phyloP scores from a whole-genome alignment of 306 rosid species.

The Herpetospermum pedunculosum region DNA sequence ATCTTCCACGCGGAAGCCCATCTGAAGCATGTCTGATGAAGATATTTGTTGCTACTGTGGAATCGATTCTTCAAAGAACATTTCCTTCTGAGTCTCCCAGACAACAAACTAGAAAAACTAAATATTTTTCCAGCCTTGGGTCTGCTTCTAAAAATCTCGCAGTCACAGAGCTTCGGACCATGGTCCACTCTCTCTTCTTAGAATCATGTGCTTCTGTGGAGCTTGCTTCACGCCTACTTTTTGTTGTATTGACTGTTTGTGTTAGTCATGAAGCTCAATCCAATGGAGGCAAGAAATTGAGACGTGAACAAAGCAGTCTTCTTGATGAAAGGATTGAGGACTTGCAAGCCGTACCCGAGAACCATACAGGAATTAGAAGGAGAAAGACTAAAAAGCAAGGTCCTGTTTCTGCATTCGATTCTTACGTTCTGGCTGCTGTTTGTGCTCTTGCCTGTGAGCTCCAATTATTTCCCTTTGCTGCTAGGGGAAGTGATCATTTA shows the following conservation, averaged over 20 bases:
- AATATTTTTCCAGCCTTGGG: constrained; percentile 54
- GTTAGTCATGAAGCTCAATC: constrained; percentile 92
- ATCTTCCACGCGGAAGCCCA: constrained; percentile 98
- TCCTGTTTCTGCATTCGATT: constrained; percentile 89
- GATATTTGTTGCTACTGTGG: constrained; percentile 94
- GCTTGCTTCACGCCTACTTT: constrained; percentile 87
- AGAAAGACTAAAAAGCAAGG: constrained; percentile 68
- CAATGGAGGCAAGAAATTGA: constrained; percentile 60
- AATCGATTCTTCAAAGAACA: constrained; percentile 88
- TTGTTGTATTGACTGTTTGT: constrained; percentile 90
- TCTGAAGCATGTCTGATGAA: constrained; percentile 98
- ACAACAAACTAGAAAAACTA: constrained; percentile 69
- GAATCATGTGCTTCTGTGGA: constrained; percentile 93
- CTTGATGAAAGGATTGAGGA: constrained; percentile 43
- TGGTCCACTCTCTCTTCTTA: constrained; percentile 95
- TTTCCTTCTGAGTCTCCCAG: constrained; percentile 57
- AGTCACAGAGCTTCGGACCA: constrained; percentile 92
- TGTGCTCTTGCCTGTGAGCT: constrained; percentile 97
- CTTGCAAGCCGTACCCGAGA: constrained; percentile 36
- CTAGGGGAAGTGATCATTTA: constrained; percentile 40
- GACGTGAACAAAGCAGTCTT: constrained; percentile 43
- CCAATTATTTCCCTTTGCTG: constrained; percentile 70
- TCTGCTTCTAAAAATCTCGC: constrained; percentile 90
- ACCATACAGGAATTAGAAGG: constrained; percentile 32
- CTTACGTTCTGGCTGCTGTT: constrained; percentile 92